phyloP scores from a whole-genome alignment of 2,329 filamentous ascomycete species.

The Scedosporium minutisporum region DNA sequence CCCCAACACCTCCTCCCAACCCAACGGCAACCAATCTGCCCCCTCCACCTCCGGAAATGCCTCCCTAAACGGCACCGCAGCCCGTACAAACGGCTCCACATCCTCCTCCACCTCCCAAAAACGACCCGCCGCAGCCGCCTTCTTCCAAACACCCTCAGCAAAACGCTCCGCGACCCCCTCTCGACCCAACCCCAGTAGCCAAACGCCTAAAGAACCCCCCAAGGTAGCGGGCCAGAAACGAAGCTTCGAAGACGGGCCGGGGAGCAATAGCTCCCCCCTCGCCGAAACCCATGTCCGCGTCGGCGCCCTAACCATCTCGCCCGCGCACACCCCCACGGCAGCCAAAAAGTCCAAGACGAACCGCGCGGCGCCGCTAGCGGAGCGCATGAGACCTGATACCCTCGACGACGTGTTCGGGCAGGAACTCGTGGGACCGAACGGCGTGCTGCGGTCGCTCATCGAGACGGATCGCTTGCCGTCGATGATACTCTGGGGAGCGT shows the following conservation, averaged over 20 bases:
- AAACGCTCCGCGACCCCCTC: slow-evolving; percentile 37
- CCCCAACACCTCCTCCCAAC: slow-evolving; percentile 20
- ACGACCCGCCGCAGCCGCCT: slow-evolving; percentile 46
- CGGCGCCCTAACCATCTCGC: slow-evolving; percentile 11
- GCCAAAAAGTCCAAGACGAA: slow-evolving; percentile 60
- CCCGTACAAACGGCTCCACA: slow-evolving; percentile 9
- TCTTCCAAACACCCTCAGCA: slow-evolving; percentile 52
- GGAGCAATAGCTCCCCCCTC: slow-evolving; percentile 16
- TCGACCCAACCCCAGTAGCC: neutral
- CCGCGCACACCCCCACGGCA: neutral
- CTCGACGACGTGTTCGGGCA: slow-evolving; percentile 87
- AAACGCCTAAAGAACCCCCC: neutral
- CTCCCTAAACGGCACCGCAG: slow-evolving; percentile 1
- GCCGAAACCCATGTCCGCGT: slow-evolving; percentile 4
- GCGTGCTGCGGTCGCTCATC: slow-evolving; percentile 80
- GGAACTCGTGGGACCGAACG: slow-evolving; percentile 74
- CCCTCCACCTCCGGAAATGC: slow-evolving; percentile 13
- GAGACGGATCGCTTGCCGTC: slow-evolving; percentile 79
- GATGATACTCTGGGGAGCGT: slow-evolving; percentile 87
- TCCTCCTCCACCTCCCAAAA: slow-evolving; percentile 28
- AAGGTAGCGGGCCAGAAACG: slow-evolving; percentile 35
- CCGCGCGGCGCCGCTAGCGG: slow-evolving; percentile 73
- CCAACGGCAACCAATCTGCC: slow-evolving; percentile 18
- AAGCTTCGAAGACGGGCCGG: slow-evolving; percentile 44
- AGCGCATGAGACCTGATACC: slow-evolving; percentile 79